These are phyloP conservation scores for Eutrema heterophyllum DNA, from an alignment of 345 rosid genomes.

Conservation along the genomic window DNA sequence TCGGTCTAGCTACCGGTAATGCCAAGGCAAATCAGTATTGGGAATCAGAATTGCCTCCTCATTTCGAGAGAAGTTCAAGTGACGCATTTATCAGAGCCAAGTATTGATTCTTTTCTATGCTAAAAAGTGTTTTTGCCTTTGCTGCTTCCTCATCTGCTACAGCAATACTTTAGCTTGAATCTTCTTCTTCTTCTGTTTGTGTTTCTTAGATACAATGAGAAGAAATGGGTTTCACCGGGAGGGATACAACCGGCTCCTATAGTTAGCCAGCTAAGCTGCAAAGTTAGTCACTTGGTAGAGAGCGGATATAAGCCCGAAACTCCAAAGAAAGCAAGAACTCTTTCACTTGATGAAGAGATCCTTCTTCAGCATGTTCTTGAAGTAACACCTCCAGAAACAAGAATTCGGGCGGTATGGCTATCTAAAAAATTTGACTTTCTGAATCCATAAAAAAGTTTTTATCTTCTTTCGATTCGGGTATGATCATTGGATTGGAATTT, in stretches of 20 bases:
- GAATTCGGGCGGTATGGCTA: conserved; percentile 45
- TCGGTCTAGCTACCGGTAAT: conserved; percentile 67
- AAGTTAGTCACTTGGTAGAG: conserved; percentile 16
- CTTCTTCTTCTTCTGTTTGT: not conserved
- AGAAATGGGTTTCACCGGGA: conserved; percentile 59
- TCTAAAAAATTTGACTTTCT: not conserved
- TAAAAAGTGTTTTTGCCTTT: not conserved
- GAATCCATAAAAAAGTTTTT: not conserved
- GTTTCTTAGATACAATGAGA: conserved; percentile 56
- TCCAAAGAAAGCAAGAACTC: conserved; percentile 40
- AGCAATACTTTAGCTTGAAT: not conserved
- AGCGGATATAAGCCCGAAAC: conserved; percentile 29
- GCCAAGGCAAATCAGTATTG: conserved; percentile 74
- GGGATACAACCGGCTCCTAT: conserved; percentile 34
- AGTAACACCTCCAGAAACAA: conserved; percentile 34
- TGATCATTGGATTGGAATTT: not conserved
- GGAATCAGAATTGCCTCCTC: conserved; percentile 93
- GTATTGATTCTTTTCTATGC: conserved; percentile 38
- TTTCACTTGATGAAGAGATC: conserved; percentile 64
- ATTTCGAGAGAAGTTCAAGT: conserved; percentile 60
- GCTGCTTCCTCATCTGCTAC: not conserved
- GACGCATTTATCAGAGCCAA: conserved; percentile 80
- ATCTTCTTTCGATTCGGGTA: not conserved
- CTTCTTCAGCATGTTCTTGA: conserved; percentile 40
- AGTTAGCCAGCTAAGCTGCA: conserved; percentile 12